Base-by-base conservation (phyloP, 805 yeast species). In the Candida nonsorbophila region DNA sequence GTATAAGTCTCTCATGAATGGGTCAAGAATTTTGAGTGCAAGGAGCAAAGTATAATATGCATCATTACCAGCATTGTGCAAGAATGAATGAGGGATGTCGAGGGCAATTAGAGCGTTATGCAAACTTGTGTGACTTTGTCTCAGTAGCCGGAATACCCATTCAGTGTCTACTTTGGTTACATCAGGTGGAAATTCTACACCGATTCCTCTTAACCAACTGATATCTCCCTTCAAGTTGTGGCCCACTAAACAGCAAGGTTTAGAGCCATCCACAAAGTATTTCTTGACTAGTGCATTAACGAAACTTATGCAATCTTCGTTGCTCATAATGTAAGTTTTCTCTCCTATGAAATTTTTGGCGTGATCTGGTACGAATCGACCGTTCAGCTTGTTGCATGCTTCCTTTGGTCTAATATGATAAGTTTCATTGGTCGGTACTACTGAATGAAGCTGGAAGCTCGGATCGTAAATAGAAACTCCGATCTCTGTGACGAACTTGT, bases 41-140 rank as follows among this genome's bases (percentile, higher is more conserved):
- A 73, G 48, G 20, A 69, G 32, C 22, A 79, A 47, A 0, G 86
- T 80, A 37, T 64, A 77, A 40, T 75, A 73, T 6, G 84, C 74
- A 48, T 80, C 87, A 44, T 80, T 80, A 4, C 81, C 84, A 3
- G 82, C 86, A 44, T 80, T 80, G 47, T 80, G 87, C 24, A 80
- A 49, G 38, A 61, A 67, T 1, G 77, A 62, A 43, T 74, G 74
- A 1, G 83, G 80, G 4, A 79, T 58, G 7, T 62, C 53, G 28
- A 74, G 55, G 32, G 60, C 45, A 20, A 64, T 49, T 14, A 79
- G 54, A 1, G 70, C 53, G 24, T 63, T 67, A 5, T 69, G 65
- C 25, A 79, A 49, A 4, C 46, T 49, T 10, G 29, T 28, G 9
- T 33, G 23, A 4, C 17, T 21, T 3, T 18, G 20, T 8, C 32